Evolutionary conservation across 1,284 basidiomycete species (phyloP).

Genomic region (Kalmanozyma brasiliensis): DNA sequence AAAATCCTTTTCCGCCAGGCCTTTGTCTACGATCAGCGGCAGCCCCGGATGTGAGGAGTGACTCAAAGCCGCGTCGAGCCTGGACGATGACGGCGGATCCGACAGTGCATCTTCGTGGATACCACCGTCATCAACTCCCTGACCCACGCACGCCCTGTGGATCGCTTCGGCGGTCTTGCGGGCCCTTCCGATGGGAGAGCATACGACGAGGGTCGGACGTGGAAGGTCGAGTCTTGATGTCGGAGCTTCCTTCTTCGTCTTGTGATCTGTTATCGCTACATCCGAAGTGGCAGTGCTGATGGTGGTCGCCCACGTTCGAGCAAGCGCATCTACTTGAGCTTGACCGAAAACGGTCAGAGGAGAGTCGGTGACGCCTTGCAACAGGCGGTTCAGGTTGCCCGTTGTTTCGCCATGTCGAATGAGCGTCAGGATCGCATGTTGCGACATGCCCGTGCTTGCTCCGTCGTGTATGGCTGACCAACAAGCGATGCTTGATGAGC

Average conservation of each 20-base stretch:
- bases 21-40: constrained; percentile 23
- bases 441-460: constrained; percentile 14
- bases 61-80: neutral
- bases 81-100: too few relatives aligned
- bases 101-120: too few relatives aligned
- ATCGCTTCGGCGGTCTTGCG: constrained; percentile 53
- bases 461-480: too few relatives aligned
- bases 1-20: constrained; percentile 49
- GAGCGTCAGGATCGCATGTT: constrained; percentile 51
- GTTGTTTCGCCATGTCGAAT: constrained; percentile 62
- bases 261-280: neutral
- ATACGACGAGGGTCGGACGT: constrained; percentile 47
- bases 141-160: constrained; percentile 15
- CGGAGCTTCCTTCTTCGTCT: neutral
- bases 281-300: neutral
- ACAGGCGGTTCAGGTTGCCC: constrained; percentile 60
- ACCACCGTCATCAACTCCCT: constrained; percentile 3
- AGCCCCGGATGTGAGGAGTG: neutral
- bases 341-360: constrained; percentile 52
- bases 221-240: constrained; percentile 30
- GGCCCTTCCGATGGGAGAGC: constrained; percentile 56
- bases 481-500: too few relatives aligned
- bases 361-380: constrained; percentile 63
- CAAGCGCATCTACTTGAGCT: constrained; percentile 53
- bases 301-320: constrained; percentile 25